Evolutionary conservation across 2,329 filamentous ascomycete genomes (phyloP), one percentile per base, ranked within the genome.

Genomic region (Colletotrichum aenigma): DNA sequence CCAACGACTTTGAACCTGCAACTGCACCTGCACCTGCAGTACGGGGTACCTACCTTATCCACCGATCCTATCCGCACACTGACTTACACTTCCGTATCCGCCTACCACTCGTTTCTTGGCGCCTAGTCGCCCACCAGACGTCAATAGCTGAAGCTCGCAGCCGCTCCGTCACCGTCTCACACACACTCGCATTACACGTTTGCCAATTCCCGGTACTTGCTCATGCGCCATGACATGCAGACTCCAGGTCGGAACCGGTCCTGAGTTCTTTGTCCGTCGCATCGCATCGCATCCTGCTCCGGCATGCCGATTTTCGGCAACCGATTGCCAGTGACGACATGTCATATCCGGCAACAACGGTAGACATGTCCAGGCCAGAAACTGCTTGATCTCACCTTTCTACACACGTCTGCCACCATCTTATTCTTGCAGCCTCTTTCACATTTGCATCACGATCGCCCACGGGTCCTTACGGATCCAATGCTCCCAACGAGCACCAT

Each of bases 141-240:
- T 74, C 34, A 34, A 67, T 72, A 62, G 26, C 15, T 71, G 62
- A 43, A 61, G 28, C 18, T 26, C 32, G 34, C 70, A 66, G 24
- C 64, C 56, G 34, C 74, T 38, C 36, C 64, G 26, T 58, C 24
- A 58, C 58, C 64, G 60, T 58, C 64, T 38, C 38, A 48, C 38
- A 48, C 38, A 48, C 38, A 48, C 38, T 21, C 60, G 64, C 70
- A 73, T 68, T 36, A 21, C 38, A 28, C 56, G 36, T 30, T 73
- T 36, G 56, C 64, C 21, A 68, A 62, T 21, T n/a, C 58, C 61
- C 72, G 72, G 72, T 62, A 75, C 62, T 67, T 67, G 16, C 58
- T 36, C 70, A 75, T 68, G 70, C 58, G 56, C 70, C 34, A 68
- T 72, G 64, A 65, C 73, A 75, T 73, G 70, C 70, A 73, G 55